These are phyloP conservation scores for Trichosporon sp. DNA, from an alignment of 1,284 basidiomycete genomes.

Conservation along the genomic window DNA sequence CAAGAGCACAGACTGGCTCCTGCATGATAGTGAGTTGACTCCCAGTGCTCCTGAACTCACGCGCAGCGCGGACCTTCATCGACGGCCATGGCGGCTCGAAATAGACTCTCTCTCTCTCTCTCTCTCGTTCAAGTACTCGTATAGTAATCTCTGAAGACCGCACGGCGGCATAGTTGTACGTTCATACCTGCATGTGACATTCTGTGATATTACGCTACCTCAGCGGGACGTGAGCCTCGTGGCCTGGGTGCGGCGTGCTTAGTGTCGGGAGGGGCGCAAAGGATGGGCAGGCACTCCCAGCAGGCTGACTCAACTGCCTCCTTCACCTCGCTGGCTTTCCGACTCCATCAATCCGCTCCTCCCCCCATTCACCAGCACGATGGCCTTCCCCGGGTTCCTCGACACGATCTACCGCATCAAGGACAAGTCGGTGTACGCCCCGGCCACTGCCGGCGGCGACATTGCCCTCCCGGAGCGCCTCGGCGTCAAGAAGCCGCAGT, in stretches of 20 bases:
- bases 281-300: too few species aligned
- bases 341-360: not conserved
- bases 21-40: constrained; percentile 25
- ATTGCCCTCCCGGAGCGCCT: not conserved
- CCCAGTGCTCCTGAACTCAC: not conserved
- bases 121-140: too few species aligned
- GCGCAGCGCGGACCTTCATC: not conserved
- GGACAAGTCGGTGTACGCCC: not conserved
- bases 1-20: constrained; percentile 19
- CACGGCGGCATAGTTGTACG: not conserved
- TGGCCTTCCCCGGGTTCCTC: not conserved
- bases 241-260: not conserved
- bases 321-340: not conserved
- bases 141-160: not conserved
- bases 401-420: not conserved
- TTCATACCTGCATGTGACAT: not conserved
- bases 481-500: not conserved
- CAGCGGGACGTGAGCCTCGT: not conserved
- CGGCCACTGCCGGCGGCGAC: not conserved
- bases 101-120: not conserved
- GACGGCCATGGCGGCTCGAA: not conserved
- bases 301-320: not conserved
- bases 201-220: not conserved
- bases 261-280: not conserved
- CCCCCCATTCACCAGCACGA: not conserved